A percentile compares a stretch with the other conserved stretches of the same genome.
phyloP scores from a whole-genome alignment of 306 rosid genomes.

The Sophora flavescens region DNA sequence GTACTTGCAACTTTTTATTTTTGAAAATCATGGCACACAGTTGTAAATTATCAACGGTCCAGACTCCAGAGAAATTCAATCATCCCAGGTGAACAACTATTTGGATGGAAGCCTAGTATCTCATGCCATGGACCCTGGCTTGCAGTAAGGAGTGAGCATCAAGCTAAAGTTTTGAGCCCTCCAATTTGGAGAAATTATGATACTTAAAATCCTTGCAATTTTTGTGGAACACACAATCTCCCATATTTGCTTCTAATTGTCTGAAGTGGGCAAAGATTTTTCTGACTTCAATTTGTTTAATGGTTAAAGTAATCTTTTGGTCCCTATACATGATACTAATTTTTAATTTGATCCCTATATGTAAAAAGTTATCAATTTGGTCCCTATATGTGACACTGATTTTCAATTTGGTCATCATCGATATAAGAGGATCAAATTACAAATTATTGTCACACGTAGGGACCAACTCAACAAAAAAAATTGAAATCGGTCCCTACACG shows the following conservation, averaged over 20 bases:
- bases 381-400: too few species aligned
- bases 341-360: too few species aligned
- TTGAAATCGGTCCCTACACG: too few species aligned
- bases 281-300: background rate
- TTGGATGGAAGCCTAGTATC: background rate
- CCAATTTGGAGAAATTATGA: background rate
- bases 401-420: too few species aligned
- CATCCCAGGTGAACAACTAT: background rate
- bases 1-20: background rate
- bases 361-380: too few species aligned
- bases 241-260: conserved; percentile 10
- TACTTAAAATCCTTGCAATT: conserved; percentile 7
- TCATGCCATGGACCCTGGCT: background rate
- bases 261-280: background rate
- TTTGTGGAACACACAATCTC: background rate
- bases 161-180: conserved; percentile 1
- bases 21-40: too few species aligned
- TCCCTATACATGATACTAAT: too few species aligned
- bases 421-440: too few species aligned
- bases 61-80: conserved; percentile 15
- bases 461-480: too few species aligned
- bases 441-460: too few species aligned
- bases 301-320: too few species aligned
- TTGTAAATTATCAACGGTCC: background rate
- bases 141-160: conserved; percentile 11